Base-by-base conservation (phyloP, 768 basidiomycete species). In the Mycena crocata region DNA sequence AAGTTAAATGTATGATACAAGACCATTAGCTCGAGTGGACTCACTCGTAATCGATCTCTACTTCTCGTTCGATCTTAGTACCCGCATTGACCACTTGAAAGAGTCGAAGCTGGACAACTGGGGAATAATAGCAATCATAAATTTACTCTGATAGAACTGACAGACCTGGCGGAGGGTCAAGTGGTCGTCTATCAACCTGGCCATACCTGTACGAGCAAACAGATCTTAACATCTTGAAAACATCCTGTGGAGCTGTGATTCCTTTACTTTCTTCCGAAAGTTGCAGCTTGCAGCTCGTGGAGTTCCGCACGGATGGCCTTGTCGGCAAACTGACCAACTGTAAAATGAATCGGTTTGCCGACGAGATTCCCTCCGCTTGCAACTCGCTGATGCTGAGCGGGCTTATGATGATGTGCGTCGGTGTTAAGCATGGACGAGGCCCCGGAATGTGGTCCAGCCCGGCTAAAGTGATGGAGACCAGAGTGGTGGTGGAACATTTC, bases 201-300 rank as follows among this genome's bases (percentile, higher is more conserved):
- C 86, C 87, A 73, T 88, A 89, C 73, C 88, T 89, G 72, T 35
- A 15, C 5, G 8, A n/a, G n/a, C 5, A 5, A 5, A 37, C 39
- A n/a, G 49, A 28, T n/a, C 17, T 49, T 45, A n/a, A 35, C n/a
- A 64, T 14, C 39, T 51, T n/a, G n/a, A n/a, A 21, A 60, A 30
- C 21, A 63, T 30, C 48, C 30, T 40, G 8, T n/a, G 8, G 17
- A 46, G 28, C 21, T 44, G 8, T 37, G 65, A 35, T 49, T 15
- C 62, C 80, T n/a, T 58, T 72, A 90, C 89, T 91, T 91, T 77
- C 90, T 80, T n/a, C 89, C 89, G 32, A 90, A 79, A 70, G 89
- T 82, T 8, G 90, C 89, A 64, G 89, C 88, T 71, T 91, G 90
- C 15, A 88, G 76, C 79, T 89, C 90, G 60, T 79, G 71, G 31